Conservation (phyloP, 108 stramenopile genomes). For the Cyclotella kingstonii region DNA sequence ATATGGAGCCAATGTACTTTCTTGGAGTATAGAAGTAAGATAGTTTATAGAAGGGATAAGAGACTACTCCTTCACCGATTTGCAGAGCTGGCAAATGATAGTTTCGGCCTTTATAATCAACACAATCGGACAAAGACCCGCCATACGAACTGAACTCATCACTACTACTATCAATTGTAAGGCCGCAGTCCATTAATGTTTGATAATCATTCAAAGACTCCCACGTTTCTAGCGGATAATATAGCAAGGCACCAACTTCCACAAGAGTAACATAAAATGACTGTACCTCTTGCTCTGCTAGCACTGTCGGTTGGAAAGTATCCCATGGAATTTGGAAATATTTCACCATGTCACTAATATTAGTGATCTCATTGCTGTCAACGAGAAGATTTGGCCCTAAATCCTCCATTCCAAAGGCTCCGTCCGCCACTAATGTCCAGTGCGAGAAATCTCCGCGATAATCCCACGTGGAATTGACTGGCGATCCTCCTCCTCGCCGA, state of each 20-base stretch:
- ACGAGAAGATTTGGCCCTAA: neutral
- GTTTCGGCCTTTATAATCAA: neutral
- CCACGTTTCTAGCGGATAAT: slow-evolving; percentile 15
- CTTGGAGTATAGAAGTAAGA: slow-evolving; percentile 24
- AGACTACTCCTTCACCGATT: slow-evolving; percentile 30
- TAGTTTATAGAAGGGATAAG: slow-evolving; percentile 23
- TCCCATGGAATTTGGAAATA: slow-evolving; percentile 24
- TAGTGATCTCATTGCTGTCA: neutral
- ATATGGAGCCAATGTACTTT: slow-evolving; percentile 22
- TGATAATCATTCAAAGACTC: slow-evolving; percentile 19
- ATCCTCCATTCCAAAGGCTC: slow-evolving; percentile 12
- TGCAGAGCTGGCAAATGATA: slow-evolving; percentile 8
- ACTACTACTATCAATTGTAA: neutral
- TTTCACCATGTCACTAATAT: neutral
- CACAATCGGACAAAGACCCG: neutral
- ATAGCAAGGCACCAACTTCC: slow-evolving; percentile 18
- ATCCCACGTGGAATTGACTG: slow-evolving; percentile 11
- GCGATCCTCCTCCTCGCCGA: slow-evolving; percentile 8
- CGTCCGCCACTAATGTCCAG: slow-evolving; percentile 13
- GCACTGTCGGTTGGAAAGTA: neutral
- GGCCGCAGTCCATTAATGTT: slow-evolving; percentile 5
- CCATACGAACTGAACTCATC: neutral
- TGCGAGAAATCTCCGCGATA: slow-evolving; percentile 17
- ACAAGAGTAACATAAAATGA: slow-evolving; percentile 26
- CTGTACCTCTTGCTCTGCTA: slow-evolving; percentile 10